These are phyloP conservation scores for Neurospora tetrasperma DNA, from an alignment of 495 filamentous ascomycete genomes.

Conservation along the genomic window DNA sequence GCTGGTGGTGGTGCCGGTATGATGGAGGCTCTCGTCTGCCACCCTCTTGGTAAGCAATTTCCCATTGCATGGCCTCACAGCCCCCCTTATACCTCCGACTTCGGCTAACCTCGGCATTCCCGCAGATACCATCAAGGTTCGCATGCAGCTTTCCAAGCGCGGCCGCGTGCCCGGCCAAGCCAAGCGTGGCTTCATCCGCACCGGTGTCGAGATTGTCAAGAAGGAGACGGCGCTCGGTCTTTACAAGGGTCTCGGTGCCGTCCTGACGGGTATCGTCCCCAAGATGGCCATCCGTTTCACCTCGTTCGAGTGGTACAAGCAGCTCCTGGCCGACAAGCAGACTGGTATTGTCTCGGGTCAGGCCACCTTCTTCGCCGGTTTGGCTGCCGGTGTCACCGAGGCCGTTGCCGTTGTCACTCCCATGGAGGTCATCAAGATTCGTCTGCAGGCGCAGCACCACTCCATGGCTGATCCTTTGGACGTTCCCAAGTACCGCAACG, in stretches of 20 bases:
- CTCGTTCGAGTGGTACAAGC: conserved; percentile 93
- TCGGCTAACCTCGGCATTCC: conserved; percentile 2
- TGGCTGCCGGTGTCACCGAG: conserved; percentile 89
- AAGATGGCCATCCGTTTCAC: conserved; percentile 99
- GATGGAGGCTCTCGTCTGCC: conserved; percentile 97
- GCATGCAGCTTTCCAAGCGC: conserved; percentile 94
- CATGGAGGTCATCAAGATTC: conserved; percentile 98
- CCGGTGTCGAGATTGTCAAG: conserved; percentile 76
- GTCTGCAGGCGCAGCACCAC: conserved; percentile 95
- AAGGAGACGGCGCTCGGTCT: conserved; percentile 85
- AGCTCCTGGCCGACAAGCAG: conserved; percentile 58
- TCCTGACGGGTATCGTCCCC: conserved; percentile 91
- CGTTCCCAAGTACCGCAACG: conserved; percentile 92
- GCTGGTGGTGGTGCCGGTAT: conserved; percentile 97
- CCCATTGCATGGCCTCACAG: background rate
- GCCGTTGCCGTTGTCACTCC: conserved; percentile 92
- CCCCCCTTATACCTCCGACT: background rate
- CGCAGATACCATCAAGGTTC: conserved; percentile 92
- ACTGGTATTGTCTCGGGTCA: conserved; percentile 61
- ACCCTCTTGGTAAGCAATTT: conserved; percentile 70
- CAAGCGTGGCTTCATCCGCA: conserved; percentile 76
- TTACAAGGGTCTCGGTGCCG: conserved; percentile 95
- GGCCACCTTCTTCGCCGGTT: conserved; percentile 80
- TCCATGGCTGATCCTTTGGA: conserved; percentile 85
- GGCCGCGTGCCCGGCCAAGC: conserved; percentile 72